Evolutionary conservation across 345 rosid genomes (phyloP).

Genomic region (Zanthoxylum bungeanum): DNA sequence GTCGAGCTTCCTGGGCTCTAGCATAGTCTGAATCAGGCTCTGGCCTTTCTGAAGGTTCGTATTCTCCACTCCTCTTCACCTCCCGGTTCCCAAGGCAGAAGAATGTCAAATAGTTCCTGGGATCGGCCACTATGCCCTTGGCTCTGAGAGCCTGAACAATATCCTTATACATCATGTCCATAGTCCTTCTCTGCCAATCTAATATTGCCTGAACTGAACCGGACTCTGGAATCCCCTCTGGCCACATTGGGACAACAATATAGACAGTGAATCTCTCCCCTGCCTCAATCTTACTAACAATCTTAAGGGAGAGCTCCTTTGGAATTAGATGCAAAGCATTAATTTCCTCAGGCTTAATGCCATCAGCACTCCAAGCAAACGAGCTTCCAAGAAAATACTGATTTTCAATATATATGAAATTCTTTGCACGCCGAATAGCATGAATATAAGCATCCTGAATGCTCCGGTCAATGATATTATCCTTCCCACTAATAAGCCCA

Average conservation of each 20-base stretch:
- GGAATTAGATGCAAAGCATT: constrained; percentile 87
- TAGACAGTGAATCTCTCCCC: constrained; percentile 86
- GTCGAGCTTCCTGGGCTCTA: constrained; percentile 91
- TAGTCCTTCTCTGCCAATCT: constrained; percentile 93
- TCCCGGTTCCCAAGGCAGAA: constrained; percentile 97
- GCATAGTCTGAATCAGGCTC: constrained; percentile 80
- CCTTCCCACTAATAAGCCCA: constrained; percentile 96
- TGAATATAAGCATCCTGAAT: constrained; percentile 94
- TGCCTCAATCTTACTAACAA: constrained; percentile 86
- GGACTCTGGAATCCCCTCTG: constrained; percentile 95
- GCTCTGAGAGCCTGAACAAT: constrained; percentile 69
- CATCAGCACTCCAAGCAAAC: constrained; percentile 78
- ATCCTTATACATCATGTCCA: constrained; percentile 98
- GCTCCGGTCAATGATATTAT: constrained; percentile 90
- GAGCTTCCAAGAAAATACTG: constrained; percentile 98
- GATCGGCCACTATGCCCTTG: constrained; percentile 69
- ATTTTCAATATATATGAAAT: constrained; percentile 88
- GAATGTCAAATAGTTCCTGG: constrained; percentile 82
- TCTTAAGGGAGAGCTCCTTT: constrained; percentile 90
- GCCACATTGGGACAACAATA: constrained; percentile 98
- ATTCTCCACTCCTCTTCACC: constrained; percentile 82
- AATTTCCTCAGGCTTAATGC: constrained; percentile 84
- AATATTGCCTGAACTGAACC: constrained; percentile 92
- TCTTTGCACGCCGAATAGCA: constrained; percentile 95
- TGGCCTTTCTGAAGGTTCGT: constrained; percentile 75